Conservation (phyloP, 805 yeast species). For the Jamesozyma hellenica region DNA sequence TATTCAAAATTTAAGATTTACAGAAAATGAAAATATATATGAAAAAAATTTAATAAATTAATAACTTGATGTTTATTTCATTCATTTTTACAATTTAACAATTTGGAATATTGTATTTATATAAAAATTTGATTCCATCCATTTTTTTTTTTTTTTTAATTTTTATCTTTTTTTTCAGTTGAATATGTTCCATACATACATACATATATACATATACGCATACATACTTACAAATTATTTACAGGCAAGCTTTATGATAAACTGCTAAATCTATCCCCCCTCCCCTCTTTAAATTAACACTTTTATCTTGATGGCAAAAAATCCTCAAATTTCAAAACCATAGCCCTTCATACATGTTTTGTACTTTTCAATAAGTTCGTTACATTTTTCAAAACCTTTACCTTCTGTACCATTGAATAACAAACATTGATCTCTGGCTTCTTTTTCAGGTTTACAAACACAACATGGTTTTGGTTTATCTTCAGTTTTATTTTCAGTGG, state of each 20-base stretch:
- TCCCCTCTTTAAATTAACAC: no score
- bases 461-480: slow-evolving; percentile 90
- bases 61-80: no score
- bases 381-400: slow-evolving; percentile 49
- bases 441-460: slow-evolving; percentile 80
- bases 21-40: not conserved
- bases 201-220: not conserved
- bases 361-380: slow-evolving; percentile 57
- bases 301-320: no score
- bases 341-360: slow-evolving; percentile 85
- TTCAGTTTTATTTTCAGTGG: slow-evolving; percentile 1
- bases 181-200: no score
- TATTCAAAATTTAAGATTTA: slow-evolving; percentile 24
- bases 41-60: no score
- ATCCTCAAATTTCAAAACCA: slow-evolving; percentile 46
- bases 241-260: not conserved
- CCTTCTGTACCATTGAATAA: slow-evolving; percentile 64
- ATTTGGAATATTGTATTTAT: no score
- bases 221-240: not conserved
- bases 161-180: not conserved
- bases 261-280: no score
- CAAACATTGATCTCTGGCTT: slow-evolving; percentile 77
- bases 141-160: not conserved
- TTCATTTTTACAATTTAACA: no score
- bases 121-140: no score